Evolutionary conservation across 768 basidiomycete genomes (phyloP).

Genomic region (Pleurotus tuoliensis): DNA sequence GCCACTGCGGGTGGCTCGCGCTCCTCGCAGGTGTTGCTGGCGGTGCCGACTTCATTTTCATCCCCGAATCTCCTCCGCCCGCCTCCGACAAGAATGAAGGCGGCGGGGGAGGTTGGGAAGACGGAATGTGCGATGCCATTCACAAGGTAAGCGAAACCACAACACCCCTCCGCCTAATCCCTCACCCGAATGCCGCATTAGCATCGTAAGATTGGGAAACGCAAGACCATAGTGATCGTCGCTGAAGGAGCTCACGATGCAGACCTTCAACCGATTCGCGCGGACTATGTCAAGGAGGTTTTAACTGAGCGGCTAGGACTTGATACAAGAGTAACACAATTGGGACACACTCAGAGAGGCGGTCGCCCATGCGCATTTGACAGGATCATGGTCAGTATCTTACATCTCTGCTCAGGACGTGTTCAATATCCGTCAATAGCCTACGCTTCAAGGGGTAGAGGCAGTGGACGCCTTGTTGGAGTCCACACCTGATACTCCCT

Average conservation of each 20-base stretch:
- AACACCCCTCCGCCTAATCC: neutral
- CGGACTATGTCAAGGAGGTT: conserved; percentile 88
- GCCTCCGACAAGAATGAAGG: conserved; percentile 15
- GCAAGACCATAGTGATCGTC: conserved; percentile 97
- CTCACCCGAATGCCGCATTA: conserved; percentile 24
- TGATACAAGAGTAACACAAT: conserved; percentile 93
- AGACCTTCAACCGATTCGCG: conserved; percentile 86
- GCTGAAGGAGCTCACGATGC: conserved; percentile 94
- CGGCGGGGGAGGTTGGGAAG: conserved; percentile 73
- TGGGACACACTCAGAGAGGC: conserved; percentile 96
- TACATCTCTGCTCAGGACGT: neutral
- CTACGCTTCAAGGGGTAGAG: conserved; percentile 93
- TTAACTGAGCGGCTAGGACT: conserved; percentile 83
- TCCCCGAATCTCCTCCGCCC: conserved; percentile 86
- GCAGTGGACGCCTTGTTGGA: conserved; percentile 87
- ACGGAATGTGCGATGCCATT: conserved; percentile 85
- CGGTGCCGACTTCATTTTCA: conserved; percentile 97
- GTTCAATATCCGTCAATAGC: conserved; percentile 41
- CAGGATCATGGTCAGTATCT: conserved; percentile 72
- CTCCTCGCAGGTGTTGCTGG: conserved; percentile 87
- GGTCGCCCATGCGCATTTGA: conserved; percentile 92
- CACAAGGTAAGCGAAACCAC: conserved; percentile 50
- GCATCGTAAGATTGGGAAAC: conserved; percentile 91
- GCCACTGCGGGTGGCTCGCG: conserved; percentile 99
- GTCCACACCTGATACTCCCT: conserved; percentile 85